phyloP scores from a whole-genome alignment of 1,284 basidiomycete genomes.

The Anthracocystis setariae region DNA sequence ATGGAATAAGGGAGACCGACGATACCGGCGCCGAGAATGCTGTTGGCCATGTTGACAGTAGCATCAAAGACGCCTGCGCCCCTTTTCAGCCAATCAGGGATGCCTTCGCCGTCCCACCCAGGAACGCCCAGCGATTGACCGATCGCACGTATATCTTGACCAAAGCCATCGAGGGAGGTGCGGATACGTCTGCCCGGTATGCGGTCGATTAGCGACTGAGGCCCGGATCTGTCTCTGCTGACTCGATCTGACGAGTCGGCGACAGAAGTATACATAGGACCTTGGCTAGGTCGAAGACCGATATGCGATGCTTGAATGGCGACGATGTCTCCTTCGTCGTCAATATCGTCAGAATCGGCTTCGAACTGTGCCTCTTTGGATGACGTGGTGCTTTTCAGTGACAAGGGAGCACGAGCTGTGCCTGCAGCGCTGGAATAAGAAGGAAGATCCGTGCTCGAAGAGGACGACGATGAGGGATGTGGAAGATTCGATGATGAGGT shows the following conservation, averaged over 20 bases:
- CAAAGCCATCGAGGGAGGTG: slow-evolving; percentile 52
- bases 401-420: slow-evolving; percentile 20
- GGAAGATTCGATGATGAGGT: not conserved
- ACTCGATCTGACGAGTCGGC: slow-evolving; percentile 10
- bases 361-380: slow-evolving; percentile 68
- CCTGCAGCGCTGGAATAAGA: slow-evolving; percentile 20
- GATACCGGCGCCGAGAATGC: slow-evolving; percentile 88
- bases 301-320: slow-evolving; percentile 43
- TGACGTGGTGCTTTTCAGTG: slow-evolving; percentile 56
- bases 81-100: slow-evolving; percentile 68
- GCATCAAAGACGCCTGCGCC: slow-evolving; percentile 85
- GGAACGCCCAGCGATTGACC: slow-evolving; percentile 46
- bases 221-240: slow-evolving; percentile 28
- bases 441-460: slow-evolving; percentile 14
- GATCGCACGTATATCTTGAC: slow-evolving; percentile 55
- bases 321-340: slow-evolving; percentile 39
- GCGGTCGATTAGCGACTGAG: slow-evolving; percentile 36
- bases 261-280: slow-evolving; percentile 9
- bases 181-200: slow-evolving; percentile 28
- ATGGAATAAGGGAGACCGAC: slow-evolving; percentile 84
- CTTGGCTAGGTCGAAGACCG: slow-evolving; percentile 9
- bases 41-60: slow-evolving; percentile 94
- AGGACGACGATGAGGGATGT: slow-evolving; percentile 3
- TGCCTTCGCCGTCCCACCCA: slow-evolving; percentile 70
- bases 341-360: slow-evolving; percentile 64